Percentiles rank a stretch among this genome's conserved stretches.
These are phyloP conservation scores for Tolypocladium pustulatum DNA, from an alignment of 2,329 filamentous ascomycete species.

Conservation along the genomic window DNA sequence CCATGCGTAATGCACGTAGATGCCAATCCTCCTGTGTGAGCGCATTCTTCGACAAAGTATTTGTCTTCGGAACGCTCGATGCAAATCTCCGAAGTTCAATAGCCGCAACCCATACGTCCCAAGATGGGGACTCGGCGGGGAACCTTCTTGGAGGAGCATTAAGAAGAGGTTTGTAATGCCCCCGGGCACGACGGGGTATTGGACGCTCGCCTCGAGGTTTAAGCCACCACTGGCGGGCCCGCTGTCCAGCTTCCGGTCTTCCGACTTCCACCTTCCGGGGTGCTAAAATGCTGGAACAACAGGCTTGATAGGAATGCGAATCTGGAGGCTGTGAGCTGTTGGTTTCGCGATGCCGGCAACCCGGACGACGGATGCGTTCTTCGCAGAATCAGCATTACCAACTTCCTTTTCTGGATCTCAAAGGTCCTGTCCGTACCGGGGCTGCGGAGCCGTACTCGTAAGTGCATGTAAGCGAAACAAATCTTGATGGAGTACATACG, in stretches of 20 bases:
- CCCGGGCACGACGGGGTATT: not conserved
- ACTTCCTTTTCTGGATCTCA: not conserved
- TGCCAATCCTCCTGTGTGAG: not conserved
- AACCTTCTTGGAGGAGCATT: not conserved
- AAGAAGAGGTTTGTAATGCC: not conserved
- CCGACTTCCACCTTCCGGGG: not conserved
- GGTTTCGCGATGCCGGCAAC: not conserved
- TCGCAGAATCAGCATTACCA: not conserved
- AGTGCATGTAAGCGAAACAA: not conserved
- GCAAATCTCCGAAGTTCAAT: not conserved
- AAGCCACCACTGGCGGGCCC: not conserved
- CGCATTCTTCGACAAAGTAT: not conserved
- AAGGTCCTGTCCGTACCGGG: not conserved
- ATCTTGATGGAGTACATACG: too few species aligned
- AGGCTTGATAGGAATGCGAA: too few species aligned
- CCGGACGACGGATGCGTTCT: not conserved
- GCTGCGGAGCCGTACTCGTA: not conserved
- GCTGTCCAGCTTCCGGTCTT: not conserved
- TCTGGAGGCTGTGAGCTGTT: not conserved
- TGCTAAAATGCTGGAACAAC: not conserved
- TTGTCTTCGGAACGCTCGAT: not conserved
- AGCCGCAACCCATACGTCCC: not conserved
- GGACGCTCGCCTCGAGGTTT: not conserved
- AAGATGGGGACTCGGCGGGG: not conserved
- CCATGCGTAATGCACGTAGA: not conserved